phyloP scores from a whole-genome alignment of 495 filamentous ascomycete genomes.

The Xylaria sp. region DNA sequence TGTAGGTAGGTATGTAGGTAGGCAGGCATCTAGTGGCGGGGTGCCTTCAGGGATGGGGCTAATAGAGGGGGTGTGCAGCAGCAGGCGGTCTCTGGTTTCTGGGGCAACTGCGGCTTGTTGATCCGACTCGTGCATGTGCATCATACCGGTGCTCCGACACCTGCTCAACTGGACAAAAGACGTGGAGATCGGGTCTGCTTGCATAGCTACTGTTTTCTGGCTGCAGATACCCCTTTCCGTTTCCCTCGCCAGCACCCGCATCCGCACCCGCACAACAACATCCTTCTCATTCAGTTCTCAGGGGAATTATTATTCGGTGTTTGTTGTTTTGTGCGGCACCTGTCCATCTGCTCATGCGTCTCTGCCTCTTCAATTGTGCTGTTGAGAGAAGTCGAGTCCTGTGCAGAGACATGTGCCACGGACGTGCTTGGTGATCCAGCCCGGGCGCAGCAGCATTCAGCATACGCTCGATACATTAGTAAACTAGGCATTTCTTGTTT shows the following conservation, averaged over 20 bases:
- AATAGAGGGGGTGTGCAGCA: neutral
- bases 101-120: slow-evolving; percentile 30
- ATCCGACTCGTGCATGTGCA: slow-evolving; percentile 24
- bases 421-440: slow-evolving; percentile 22
- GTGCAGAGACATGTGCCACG: slow-evolving; percentile 18
- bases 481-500: slow-evolving; percentile 21
- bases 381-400: slow-evolving; percentile 8
- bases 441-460: slow-evolving; percentile 10
- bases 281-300: slow-evolving; percentile 17
- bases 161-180: neutral
- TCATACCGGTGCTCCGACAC: slow-evolving; percentile 17
- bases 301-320: slow-evolving; percentile 5
- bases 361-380: neutral
- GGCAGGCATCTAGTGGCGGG: slow-evolving; percentile 16
- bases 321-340: slow-evolving; percentile 18
- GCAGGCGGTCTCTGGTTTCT: slow-evolving; percentile 10
- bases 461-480: slow-evolving; percentile 18
- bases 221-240: slow-evolving; percentile 4
- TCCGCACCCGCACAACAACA: slow-evolving; percentile 14
- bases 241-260: neutral
- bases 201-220: neutral
- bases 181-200: slow-evolving; percentile 12
- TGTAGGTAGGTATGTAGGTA: too few relatives aligned
- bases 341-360: neutral
- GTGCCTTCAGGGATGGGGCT: neutral